These are phyloP conservation scores for Fusarium chuoi DNA, from an alignment of 2,329 filamentous ascomycete genomes.

Conservation along the genomic window DNA sequence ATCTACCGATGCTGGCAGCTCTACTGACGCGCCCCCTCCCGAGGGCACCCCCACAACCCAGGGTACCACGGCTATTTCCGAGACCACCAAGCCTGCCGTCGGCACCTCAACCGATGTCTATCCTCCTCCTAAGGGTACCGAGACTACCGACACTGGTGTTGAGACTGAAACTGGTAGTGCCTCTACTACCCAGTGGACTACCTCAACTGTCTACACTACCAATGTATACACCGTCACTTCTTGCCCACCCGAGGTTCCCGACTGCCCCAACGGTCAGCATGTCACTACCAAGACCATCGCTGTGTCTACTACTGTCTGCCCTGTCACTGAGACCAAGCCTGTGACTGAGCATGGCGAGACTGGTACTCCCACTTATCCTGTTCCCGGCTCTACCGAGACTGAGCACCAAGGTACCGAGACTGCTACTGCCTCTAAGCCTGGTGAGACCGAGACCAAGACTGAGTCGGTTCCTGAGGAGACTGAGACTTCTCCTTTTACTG, in stretches of 20 bases:
- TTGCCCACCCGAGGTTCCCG: conserved; percentile 29
- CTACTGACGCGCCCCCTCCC: conserved; percentile 15
- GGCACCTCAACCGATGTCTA: not conserved
- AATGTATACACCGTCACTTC: conserved; percentile 36
- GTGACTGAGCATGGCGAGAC: conserved; percentile 16
- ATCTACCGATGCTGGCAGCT: conserved; percentile 12
- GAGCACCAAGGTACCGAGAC: conserved; percentile 6
- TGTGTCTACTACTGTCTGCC: conserved; percentile 38
- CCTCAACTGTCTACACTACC: conserved; percentile 41
- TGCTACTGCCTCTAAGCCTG: not conserved
- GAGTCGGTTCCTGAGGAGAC: not conserved
- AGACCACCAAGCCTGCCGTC: conserved; percentile 7
- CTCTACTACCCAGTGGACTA: conserved; percentile 23
- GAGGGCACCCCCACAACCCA: conserved; percentile 7
- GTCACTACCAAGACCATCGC: conserved; percentile 40
- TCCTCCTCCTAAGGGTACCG: not conserved
- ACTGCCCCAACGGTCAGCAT: conserved; percentile 29
- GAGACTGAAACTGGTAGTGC: not conserved
- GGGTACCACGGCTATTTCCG: conserved; percentile 6
- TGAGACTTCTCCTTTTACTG: not conserved
- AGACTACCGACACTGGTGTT: not conserved
- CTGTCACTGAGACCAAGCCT: conserved; percentile 27
- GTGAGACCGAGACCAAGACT: not conserved
- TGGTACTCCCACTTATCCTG: conserved; percentile 8
- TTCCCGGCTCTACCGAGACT: conserved; percentile 1